These are phyloP conservation scores for Claviceps cyperi DNA, from an alignment of 2,329 filamentous ascomycete species.

Conservation along the genomic window DNA sequence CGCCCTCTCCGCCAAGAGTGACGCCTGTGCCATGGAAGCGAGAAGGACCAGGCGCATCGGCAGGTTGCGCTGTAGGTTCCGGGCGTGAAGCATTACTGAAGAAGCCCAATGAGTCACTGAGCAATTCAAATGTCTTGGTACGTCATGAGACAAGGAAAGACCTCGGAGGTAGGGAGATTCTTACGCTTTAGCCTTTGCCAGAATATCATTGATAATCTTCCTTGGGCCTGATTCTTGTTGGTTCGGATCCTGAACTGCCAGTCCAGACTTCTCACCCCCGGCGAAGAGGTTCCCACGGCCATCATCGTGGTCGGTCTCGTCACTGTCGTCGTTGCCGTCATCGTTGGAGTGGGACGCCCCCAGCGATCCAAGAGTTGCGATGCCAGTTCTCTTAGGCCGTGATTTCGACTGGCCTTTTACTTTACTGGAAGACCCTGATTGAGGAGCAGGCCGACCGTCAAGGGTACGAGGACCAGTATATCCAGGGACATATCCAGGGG, in stretches of 20 bases:
- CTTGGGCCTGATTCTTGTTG: constrained; percentile 31
- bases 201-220: constrained; percentile 47
- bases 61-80: constrained; percentile 32
- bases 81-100: constrained; percentile 45
- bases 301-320: constrained; percentile 42
- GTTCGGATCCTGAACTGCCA: constrained; percentile 50
- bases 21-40: constrained; percentile 57
- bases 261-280: constrained; percentile 69
- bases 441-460: constrained; percentile 44
- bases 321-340: constrained; percentile 43
- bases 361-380: constrained; percentile 46
- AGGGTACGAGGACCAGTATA: constrained; percentile 50
- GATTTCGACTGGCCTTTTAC: constrained; percentile 20
- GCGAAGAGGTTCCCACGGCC: constrained; percentile 59
- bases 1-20: constrained; percentile 66
- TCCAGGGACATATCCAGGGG: constrained; percentile 12
- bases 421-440: constrained; percentile 15
- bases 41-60: constrained; percentile 31
- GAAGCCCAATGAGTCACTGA: constrained; percentile 4
- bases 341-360: constrained; percentile 29
- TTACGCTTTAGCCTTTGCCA: constrained; percentile 49
- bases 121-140: no score
- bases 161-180: constrained; percentile 7
- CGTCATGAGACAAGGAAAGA: neutral
- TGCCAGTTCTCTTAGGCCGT: constrained; percentile 41